Conservation (phyloP, 1,284 basidiomycete species). For the Fomitopsis palustris region DNA sequence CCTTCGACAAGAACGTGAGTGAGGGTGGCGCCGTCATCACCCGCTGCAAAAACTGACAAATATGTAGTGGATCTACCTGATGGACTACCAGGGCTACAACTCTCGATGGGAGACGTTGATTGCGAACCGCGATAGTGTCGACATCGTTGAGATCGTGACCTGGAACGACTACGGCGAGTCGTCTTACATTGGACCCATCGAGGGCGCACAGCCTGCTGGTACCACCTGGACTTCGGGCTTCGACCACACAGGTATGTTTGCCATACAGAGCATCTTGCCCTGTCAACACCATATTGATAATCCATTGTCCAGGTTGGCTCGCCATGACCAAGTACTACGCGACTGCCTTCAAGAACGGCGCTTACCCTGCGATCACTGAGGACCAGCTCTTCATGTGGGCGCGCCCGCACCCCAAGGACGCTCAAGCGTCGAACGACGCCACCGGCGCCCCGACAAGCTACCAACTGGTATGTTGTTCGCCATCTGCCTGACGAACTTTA, state of each 20-base stretch:
- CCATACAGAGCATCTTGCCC: not conserved
- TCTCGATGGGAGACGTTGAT: slow-evolving; percentile 76
- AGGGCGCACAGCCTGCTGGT: slow-evolving; percentile 54
- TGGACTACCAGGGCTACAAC: slow-evolving; percentile 68
- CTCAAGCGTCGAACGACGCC: slow-evolving; percentile 44
- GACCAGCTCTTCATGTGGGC: slow-evolving; percentile 75
- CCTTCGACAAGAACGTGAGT: slow-evolving; percentile 80
- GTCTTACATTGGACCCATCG: slow-evolving; percentile 54
- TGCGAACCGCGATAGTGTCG: slow-evolving; percentile 51
- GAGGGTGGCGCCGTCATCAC: not conserved
- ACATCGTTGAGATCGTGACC: slow-evolving; percentile 40
- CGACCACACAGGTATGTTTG: slow-evolving; percentile 37
- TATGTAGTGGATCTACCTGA: slow-evolving; percentile 39
- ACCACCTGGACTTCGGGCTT: slow-evolving; percentile 34
- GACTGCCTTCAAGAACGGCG: slow-evolving; percentile 73
- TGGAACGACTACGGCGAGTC: slow-evolving; percentile 39
- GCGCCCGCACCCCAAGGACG: slow-evolving; percentile 63
- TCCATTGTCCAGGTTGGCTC: slow-evolving; percentile 49
- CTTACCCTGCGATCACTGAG: slow-evolving; percentile 56
- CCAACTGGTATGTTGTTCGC: slow-evolving; percentile 37
- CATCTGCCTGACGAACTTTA: not conserved
- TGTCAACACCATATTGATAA: not conserved
- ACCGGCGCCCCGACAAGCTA: slow-evolving; percentile 54
- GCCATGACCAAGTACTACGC: slow-evolving; percentile 68
- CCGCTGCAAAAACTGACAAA: not conserved